phyloP scores from a whole-genome alignment of 2,329 filamentous ascomycete species.

The Pyrenophora seminiperda region DNA sequence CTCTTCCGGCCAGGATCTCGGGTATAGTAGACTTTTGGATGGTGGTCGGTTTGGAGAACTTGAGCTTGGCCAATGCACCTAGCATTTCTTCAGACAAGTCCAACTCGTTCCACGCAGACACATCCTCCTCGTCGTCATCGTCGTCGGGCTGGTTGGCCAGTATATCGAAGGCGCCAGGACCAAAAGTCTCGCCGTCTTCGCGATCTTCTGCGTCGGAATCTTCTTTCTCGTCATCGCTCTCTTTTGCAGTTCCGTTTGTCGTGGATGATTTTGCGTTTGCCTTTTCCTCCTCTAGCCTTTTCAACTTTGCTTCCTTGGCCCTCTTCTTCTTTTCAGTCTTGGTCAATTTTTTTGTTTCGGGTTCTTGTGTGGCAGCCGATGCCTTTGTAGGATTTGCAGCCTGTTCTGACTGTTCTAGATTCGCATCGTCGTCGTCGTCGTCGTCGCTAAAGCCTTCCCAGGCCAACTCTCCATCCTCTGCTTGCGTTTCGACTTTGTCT shows the following conservation, averaged over 20 bases:
- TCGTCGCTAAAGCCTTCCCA: conserved; percentile 40
- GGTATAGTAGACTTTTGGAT: conserved; percentile 85
- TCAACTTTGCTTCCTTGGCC: conserved; percentile 21
- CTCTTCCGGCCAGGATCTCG: conserved; percentile 78
- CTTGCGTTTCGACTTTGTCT: background rate
- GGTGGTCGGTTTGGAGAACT: conserved; percentile 77
- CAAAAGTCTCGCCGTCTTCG: conserved; percentile 35
- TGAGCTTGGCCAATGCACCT: conserved; percentile 75
- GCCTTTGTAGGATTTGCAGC: background rate
- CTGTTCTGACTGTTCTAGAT: background rate
- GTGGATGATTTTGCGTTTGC: conserved; percentile 23
- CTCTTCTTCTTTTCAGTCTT: conserved; percentile 23
- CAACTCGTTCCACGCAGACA: conserved; percentile 78
- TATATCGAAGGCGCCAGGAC: conserved; percentile 58
- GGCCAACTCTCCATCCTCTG: conserved; percentile 19
- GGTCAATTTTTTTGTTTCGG: conserved; percentile 14
- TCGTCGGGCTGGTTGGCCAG: conserved; percentile 58
- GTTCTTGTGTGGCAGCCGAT: conserved; percentile 44
- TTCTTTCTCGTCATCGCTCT: conserved; percentile 23
- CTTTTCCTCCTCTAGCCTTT: conserved; percentile 35
- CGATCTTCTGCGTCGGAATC: conserved; percentile 27
- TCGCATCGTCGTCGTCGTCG: conserved; percentile 16
- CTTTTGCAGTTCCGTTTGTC: conserved; percentile 4
- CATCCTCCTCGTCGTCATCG: conserved; percentile 67
- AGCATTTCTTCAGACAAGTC: conserved; percentile 74